These are phyloP conservation scores for Fusarium abutilonis DNA, from an alignment of 2,329 filamentous ascomycete species.

Conservation along the genomic window DNA sequence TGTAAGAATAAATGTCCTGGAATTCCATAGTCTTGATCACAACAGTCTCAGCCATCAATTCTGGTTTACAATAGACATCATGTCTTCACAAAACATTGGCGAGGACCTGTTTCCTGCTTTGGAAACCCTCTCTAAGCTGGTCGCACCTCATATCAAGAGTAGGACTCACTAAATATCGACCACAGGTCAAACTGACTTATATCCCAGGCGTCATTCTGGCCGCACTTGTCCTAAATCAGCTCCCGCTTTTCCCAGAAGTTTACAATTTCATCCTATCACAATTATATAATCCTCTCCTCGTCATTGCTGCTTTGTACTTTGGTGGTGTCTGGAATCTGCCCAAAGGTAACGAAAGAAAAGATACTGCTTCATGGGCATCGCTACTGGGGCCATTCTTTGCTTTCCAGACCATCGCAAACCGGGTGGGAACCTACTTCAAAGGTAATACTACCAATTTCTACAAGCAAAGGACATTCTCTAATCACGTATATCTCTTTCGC, in stretches of 20 bases:
- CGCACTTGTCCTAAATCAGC: conserved; percentile 21
- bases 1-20: background rate
- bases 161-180: background rate
- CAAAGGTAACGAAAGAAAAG: background rate
- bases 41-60: background rate
- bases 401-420: conserved; percentile 12
- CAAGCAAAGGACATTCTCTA: background rate
- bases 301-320: conserved; percentile 20
- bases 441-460: background rate
- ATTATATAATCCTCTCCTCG: conserved; percentile 10
- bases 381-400: conserved; percentile 13
- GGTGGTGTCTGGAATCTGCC: conserved; percentile 13
- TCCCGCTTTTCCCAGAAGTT: conserved; percentile 8
- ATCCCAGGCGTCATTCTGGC: conserved; percentile 5
- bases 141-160: conserved; percentile 26
- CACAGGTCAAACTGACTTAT: background rate
- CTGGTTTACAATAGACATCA: background rate
- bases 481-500: background rate
- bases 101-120: conserved; percentile 31
- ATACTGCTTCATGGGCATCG: background rate
- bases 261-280: conserved; percentile 8
- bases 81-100: conserved; percentile 22
- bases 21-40: background rate
- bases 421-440: conserved; percentile 25
- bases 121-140: conserved; percentile 21